These are phyloP conservation scores for Zasmidium cellare DNA, from an alignment of 2,329 filamentous ascomycete species.

Conservation along the genomic window DNA sequence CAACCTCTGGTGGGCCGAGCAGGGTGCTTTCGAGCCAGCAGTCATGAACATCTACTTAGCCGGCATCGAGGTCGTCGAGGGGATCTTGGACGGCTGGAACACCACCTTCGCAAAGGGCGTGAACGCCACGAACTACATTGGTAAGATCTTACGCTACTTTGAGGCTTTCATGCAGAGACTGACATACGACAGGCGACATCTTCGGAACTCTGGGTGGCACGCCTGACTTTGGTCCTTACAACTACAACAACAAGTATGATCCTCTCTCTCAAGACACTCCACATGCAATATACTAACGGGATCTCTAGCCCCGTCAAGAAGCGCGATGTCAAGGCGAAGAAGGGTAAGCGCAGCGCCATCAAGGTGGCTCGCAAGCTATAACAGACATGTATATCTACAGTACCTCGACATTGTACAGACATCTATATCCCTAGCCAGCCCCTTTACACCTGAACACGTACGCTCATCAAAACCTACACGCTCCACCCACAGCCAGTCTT, in stretches of 20 bases:
- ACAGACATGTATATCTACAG: not conserved
- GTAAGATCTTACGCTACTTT: constrained; percentile 1
- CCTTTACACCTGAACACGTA: too few relatives aligned
- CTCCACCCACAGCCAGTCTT: too few relatives aligned
- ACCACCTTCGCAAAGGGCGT: constrained; percentile 59
- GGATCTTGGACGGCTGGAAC: constrained; percentile 64
- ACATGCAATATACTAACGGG: not conserved
- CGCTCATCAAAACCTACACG: too few relatives aligned
- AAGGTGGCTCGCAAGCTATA: not conserved
- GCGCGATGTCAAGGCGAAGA: not conserved
- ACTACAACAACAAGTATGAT: constrained; percentile 22
- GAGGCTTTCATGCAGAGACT: too few relatives aligned
- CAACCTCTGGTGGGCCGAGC: constrained; percentile 61
- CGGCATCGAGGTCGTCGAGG: constrained; percentile 64
- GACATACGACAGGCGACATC: constrained; percentile 43
- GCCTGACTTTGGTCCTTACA: constrained; percentile 26
- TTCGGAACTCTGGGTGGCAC: constrained; percentile 64
- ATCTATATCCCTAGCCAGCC: too few relatives aligned
- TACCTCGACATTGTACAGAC: not conserved
- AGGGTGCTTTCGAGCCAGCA: constrained; percentile 65
- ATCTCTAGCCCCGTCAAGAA: constrained; percentile 10
- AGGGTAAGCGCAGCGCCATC: constrained; percentile 5
- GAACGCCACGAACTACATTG: constrained; percentile 61
- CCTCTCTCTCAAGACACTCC: too few relatives aligned
- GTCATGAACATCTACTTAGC: constrained; percentile 67